These are phyloP conservation scores for Chionographis japonica DNA, from an alignment of 106 monocot species.

Conservation along the genomic window DNA sequence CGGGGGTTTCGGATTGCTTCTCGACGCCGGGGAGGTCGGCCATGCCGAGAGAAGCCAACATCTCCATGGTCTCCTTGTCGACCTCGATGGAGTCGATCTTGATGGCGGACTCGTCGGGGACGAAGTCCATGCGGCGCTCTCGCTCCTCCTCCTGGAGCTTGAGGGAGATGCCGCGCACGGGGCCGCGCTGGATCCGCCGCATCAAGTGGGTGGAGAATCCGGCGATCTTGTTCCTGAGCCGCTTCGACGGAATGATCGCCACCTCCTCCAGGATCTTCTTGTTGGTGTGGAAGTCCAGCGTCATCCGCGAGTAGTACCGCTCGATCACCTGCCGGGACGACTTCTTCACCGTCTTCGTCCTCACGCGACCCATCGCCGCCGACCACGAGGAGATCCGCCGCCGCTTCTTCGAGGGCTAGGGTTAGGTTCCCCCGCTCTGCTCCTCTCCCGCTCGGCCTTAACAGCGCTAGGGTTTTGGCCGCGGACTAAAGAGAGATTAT, in stretches of 20 bases:
- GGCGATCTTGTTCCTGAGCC: conserved; percentile 13
- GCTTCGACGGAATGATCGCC: conserved; percentile 10
- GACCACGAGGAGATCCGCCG: background rate
- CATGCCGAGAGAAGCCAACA: conserved; percentile 4
- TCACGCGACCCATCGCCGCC: conserved; percentile 2
- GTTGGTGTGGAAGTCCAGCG: conserved; percentile 5
- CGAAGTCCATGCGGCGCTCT: conserved; percentile 15
- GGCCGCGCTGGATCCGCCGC: conserved; percentile 11
- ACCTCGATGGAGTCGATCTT: conserved; percentile 1
- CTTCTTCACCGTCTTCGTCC: conserved; percentile 14
- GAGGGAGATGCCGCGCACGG: conserved; percentile 12
- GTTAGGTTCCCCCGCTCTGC: too few species aligned
- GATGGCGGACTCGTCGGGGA: conserved; percentile 8
- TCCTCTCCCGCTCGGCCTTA: too few species aligned
- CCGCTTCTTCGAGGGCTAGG: too few species aligned
- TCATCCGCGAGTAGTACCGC: conserved; percentile 9
- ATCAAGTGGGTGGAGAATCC: conserved; percentile 10
- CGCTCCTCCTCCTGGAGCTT: conserved; percentile 19
- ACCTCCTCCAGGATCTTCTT: conserved; percentile 10
- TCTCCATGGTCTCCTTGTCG: conserved; percentile 5
- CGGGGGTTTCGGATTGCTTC: background rate
- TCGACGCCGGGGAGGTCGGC: conserved; percentile 10
- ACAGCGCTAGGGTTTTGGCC: too few species aligned
- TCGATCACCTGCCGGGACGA: conserved; percentile 12
- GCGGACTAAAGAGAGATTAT: too few species aligned